Conservation (phyloP, 176 grass and related monocot genomes). For the Rhipidocladum racemiflorum region DNA sequence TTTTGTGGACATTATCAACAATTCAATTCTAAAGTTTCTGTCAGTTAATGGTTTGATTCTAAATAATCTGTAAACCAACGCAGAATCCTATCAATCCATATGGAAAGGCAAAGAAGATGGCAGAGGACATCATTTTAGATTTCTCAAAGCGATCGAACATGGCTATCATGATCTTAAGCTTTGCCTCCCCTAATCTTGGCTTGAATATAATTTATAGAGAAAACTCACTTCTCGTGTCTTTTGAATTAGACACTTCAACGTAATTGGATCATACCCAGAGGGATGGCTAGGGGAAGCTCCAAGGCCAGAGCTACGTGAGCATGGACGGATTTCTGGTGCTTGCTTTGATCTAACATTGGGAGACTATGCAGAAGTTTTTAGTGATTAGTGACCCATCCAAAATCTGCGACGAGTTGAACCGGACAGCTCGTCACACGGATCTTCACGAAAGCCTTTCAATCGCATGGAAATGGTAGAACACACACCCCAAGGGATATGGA, state of each 20-base stretch:
- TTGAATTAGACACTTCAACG: constrained; percentile 82
- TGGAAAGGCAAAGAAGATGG: constrained; percentile 98
- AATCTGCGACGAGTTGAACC: constrained; percentile 69
- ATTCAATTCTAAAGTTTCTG: neutral
- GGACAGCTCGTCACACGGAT: constrained; percentile 77
- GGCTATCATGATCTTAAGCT: constrained; percentile 99
- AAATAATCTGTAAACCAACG: constrained; percentile 20
- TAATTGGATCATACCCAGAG: constrained; percentile 89
- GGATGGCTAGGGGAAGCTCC: constrained; percentile 89
- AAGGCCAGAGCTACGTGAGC: constrained; percentile 82
- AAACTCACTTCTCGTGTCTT: neutral
- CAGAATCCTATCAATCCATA: constrained; percentile 95
- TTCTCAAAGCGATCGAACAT: constrained; percentile 81
- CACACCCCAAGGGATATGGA: constrained; percentile 67
- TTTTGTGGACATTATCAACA: neutral
- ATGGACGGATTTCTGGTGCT: constrained; percentile 85
- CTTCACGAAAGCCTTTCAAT: constrained; percentile 74
- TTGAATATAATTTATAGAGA: neutral
- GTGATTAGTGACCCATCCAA: constrained; percentile 88
- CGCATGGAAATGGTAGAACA: constrained; percentile 93
- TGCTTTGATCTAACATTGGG: constrained; percentile 82
- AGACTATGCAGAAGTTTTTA: constrained; percentile 92
- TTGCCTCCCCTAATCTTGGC: neutral
- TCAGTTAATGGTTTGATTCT: neutral
- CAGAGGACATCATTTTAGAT: constrained; percentile 96